Conservation (phyloP, 148 eudicot genomes). For the Bassia scoparia region DNA sequence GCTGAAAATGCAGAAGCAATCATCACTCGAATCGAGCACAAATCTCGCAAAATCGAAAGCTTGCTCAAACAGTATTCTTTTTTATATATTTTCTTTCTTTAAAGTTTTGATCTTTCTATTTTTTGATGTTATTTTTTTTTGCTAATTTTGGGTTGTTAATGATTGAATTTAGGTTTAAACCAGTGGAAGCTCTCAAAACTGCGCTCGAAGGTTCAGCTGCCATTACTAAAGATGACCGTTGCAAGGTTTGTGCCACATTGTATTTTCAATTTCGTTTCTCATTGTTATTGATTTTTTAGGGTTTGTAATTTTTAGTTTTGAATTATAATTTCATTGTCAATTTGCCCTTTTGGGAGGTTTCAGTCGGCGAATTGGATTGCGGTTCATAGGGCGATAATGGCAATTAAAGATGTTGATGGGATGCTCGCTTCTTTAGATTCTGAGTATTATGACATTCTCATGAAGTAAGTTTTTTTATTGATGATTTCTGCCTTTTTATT, state of each 20-base stretch:
- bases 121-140: slow-evolving; percentile 2
- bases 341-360: slow-evolving; percentile 6
- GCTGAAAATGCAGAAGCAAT: slow-evolving; percentile 94
- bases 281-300: not conserved
- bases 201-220: slow-evolving; percentile 90
- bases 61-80: slow-evolving; percentile 69
- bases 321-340: not conserved
- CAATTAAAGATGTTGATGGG: slow-evolving; percentile 86
- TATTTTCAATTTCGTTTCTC: not conserved
- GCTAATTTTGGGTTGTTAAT: not conserved
- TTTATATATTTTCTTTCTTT: not conserved
- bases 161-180: slow-evolving; percentile 48
- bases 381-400: slow-evolving; percentile 94
- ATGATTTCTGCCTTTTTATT: not conserved
- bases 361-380: slow-evolving; percentile 97
- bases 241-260: slow-evolving; percentile 49
- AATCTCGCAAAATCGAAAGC: slow-evolving; percentile 93
- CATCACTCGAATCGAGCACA: slow-evolving; percentile 82
- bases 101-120: slow-evolving; percentile 1
- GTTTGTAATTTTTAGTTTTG: slow-evolving; percentile 14
- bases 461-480: slow-evolving; percentile 60
- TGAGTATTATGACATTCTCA: slow-evolving; percentile 89
- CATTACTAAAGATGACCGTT: slow-evolving; percentile 74
- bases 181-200: slow-evolving; percentile 93
- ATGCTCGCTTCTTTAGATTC: slow-evolving; percentile 81